These are phyloP conservation scores for Lindgomyces ingoldianus DNA, from an alignment of 495 filamentous ascomycete species.

Conservation along the genomic window DNA sequence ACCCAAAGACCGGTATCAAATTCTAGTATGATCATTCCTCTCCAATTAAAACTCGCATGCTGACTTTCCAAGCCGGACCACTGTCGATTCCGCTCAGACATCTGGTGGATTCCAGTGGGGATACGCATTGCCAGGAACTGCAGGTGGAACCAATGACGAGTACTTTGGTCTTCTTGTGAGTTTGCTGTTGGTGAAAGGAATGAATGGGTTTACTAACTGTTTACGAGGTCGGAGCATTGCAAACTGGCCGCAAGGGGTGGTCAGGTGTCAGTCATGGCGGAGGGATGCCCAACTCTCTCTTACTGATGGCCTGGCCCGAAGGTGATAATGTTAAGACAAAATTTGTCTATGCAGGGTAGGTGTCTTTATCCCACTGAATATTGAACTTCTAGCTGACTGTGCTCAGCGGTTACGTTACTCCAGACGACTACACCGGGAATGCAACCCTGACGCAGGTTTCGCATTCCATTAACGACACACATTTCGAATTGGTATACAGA, in stretches of 20 bases:
- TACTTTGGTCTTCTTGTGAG: constrained; percentile 57
- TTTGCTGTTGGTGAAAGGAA: constrained; percentile 27
- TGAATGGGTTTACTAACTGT: background rate
- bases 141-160: constrained; percentile 55
- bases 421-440: constrained; percentile 59
- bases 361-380: background rate
- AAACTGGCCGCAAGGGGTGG: constrained; percentile 51
- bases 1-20: constrained; percentile 27
- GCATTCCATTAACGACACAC: constrained; percentile 53
- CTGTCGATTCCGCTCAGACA: constrained; percentile 15
- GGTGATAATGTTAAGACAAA: constrained; percentile 55
- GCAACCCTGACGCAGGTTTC: constrained; percentile 59
- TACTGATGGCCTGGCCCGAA: constrained; percentile 60
- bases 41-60: background rate
- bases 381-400: constrained; percentile 8
- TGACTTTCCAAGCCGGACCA: constrained; percentile 13
- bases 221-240: constrained; percentile 11
- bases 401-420: constrained; percentile 55
- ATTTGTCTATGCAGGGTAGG: constrained; percentile 54
- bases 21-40: constrained; percentile 21
- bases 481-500: constrained; percentile 61
- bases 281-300: constrained; percentile 59
- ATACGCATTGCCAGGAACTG: constrained; percentile 53
- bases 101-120: constrained; percentile 55
- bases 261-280: constrained; percentile 60